Percentiles rank a stretch among this genome's conserved stretches.
These are phyloP conservation scores for Wakefieldia striispora DNA, from an alignment of 768 basidiomycete species.

Conservation along the genomic window DNA sequence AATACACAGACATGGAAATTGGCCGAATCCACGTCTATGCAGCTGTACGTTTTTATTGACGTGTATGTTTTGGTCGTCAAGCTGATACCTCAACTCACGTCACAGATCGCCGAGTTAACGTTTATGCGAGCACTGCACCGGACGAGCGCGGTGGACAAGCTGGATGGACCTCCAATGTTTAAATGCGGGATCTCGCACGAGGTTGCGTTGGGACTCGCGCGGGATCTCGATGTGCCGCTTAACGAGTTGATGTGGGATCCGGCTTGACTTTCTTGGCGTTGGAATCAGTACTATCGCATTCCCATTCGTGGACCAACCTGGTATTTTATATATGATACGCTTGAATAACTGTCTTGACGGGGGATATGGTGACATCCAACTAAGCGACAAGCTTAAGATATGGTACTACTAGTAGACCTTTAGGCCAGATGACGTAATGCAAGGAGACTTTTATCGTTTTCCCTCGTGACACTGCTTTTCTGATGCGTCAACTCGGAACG, in stretches of 20 bases:
- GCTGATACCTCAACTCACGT: not conserved
- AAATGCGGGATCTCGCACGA: conserved; percentile 72
- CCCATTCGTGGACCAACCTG: no score
- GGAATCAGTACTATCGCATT: no score
- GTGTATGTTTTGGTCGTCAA: not conserved
- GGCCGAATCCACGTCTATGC: conserved; percentile 57
- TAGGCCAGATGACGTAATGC: not conserved
- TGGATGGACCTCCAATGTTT: conserved; percentile 70
- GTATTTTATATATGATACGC: no score
- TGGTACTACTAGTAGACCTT: no score
- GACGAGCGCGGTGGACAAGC: conserved; percentile 54
- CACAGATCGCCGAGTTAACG: conserved; percentile 64
- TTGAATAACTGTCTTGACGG: no score
- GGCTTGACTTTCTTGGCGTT: not conserved
- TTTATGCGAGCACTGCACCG: conserved; percentile 66
- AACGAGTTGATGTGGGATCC: conserved; percentile 73
- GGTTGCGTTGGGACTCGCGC: conserved; percentile 51
- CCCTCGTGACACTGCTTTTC: conserved; percentile 1
- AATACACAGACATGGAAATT: conserved; percentile 74
- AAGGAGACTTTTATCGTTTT: not conserved
- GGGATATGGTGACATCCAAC: no score
- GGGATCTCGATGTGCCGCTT: conserved; percentile 54
- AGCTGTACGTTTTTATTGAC: conserved; percentile 42
- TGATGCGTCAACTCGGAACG: no score
- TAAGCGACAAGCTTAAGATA: no score